Percentiles rank a stretch among this genome's conserved stretches.
Evolutionary conservation across 768 basidiomycete species (phyloP).

Genomic region (Porphyrellus cyaneotinctus): DNA sequence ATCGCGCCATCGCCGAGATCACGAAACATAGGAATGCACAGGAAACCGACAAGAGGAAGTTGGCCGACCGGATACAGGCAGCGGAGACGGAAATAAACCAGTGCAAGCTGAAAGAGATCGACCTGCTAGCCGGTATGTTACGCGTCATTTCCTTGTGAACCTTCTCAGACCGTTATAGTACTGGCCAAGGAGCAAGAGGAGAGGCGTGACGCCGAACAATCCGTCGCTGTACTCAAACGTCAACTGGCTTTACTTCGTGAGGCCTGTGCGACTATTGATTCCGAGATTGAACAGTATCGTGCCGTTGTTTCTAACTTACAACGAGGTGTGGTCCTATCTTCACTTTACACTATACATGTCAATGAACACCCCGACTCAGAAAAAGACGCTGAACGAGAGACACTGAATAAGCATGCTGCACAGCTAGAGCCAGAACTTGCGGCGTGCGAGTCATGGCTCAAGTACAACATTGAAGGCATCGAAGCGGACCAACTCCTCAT

Average conservation of each 20-base stretch:
- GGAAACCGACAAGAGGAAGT: conserved; percentile 55
- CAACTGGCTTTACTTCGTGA: conserved; percentile 65
- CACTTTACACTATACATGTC: neutral
- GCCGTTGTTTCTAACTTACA: conserved; percentile 56
- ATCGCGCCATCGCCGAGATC: conserved; percentile 65
- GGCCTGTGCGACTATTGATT: conserved; percentile 52
- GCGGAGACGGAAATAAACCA: conserved; percentile 67
- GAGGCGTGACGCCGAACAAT: conserved; percentile 62
- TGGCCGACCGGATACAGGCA: conserved; percentile 56
- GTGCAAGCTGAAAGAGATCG: conserved; percentile 76
- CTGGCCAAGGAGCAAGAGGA: conserved; percentile 71
- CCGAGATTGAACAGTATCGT: conserved; percentile 71
- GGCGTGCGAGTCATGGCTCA: conserved; percentile 52
- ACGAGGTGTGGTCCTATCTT: conserved; percentile 46
- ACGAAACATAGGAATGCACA: conserved; percentile 62
- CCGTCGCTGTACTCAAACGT: conserved; percentile 55
- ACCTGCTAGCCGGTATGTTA: conserved; percentile 67
- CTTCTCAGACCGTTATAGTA: conserved; percentile 34
- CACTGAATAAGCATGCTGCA: conserved; percentile 51
- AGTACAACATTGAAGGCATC: conserved; percentile 75
- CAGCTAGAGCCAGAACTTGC: conserved; percentile 52
- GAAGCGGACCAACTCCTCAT: conserved; percentile 68
- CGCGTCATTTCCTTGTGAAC: neutral
- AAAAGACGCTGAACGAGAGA: conserved; percentile 59
- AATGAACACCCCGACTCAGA: conserved; percentile 39